A percentile compares a stretch with the other conserved stretches of the same genome.
phyloP scores from a whole-genome alignment of 352 stramenopile genomes.

The Globisporangium acanthophoron region DNA sequence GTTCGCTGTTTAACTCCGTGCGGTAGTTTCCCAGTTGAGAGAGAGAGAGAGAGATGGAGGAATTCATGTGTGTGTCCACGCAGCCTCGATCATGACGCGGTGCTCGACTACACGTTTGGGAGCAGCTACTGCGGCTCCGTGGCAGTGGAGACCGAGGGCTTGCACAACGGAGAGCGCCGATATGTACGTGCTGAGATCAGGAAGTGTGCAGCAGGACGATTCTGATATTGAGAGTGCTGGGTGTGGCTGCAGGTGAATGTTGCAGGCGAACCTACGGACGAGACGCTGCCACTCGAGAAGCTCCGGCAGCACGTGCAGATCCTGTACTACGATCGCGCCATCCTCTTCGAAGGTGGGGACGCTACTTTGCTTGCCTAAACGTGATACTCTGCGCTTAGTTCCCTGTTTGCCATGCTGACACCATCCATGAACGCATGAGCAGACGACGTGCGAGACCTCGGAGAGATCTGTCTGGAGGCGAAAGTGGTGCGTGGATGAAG shows the following conservation, averaged over 20 bases:
- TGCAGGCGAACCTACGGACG: conserved; percentile 12
- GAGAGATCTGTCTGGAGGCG: conserved; percentile 56
- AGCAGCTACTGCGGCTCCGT: conserved; percentile 33
- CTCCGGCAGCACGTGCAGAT: conserved; percentile 46
- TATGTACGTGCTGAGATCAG: conserved; percentile 4
- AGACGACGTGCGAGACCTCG: conserved; percentile 64
- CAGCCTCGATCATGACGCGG: conserved; percentile 24
- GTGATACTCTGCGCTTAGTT: not conserved
- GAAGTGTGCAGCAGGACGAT: too few relatives aligned
- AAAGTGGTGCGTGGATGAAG: conserved; percentile 30
- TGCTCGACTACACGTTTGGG: conserved; percentile 56
- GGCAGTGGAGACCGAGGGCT: conserved; percentile 10
- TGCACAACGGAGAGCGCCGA: not conserved
- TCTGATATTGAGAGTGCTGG: not conserved
- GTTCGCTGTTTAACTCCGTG: not conserved
- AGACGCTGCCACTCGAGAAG: conserved; percentile 46
- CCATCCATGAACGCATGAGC: not conserved
- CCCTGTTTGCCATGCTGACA: too few relatives aligned
- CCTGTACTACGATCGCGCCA: conserved; percentile 48
- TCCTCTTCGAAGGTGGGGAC: conserved; percentile 53
- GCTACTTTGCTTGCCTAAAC: not conserved
- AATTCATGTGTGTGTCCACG: conserved; percentile 5
- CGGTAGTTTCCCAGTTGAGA: too few relatives aligned
- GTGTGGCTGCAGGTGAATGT: conserved; percentile 5
- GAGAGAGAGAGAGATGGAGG: too few relatives aligned